Percentiles rank a stretch among this genome's conserved stretches.
Conservation (phyloP, 2,329 filamentous ascomycete species). For the Exophiala mesophila region DNA sequence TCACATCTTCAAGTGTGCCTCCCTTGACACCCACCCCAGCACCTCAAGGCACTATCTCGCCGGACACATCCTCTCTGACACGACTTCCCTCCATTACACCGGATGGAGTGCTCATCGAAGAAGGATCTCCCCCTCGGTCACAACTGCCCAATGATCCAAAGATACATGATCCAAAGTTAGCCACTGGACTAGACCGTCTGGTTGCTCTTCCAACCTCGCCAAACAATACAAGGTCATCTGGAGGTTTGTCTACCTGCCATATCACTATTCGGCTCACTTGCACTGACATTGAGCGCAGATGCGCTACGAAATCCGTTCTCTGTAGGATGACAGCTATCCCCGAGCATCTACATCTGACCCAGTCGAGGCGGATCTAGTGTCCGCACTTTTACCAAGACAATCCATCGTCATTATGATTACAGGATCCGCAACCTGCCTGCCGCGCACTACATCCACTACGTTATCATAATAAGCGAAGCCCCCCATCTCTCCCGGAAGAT, state of each 20-base stretch:
- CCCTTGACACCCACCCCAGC: constrained; percentile 3
- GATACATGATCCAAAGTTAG: constrained; percentile 5
- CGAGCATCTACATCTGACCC: too few relatives aligned
- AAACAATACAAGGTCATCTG: constrained; percentile 13
- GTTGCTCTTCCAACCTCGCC: constrained; percentile 14
- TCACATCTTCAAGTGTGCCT: constrained; percentile 2
- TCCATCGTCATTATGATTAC: too few relatives aligned
- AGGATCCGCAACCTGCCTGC: too few relatives aligned
- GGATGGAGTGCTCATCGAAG: constrained; percentile 19
- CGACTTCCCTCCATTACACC: constrained; percentile 24
- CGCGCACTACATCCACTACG: too few relatives aligned
- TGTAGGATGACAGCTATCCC: too few relatives aligned
- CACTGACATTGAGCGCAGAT: too few relatives aligned
- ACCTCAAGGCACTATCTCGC: constrained; percentile 14
- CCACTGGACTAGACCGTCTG: constrained; percentile 13
- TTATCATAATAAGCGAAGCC: too few relatives aligned
- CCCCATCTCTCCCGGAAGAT: too few relatives aligned
- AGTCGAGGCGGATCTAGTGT: too few relatives aligned
- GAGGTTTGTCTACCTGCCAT: constrained; percentile 20
- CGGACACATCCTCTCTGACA: constrained; percentile 12
- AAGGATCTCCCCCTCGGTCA: constrained; percentile 11
- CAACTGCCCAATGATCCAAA: constrained; percentile 6
- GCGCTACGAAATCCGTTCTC: too few relatives aligned
- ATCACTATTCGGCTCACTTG: too few relatives aligned
- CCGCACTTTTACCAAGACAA: too few relatives aligned